Conservation (phyloP, 176 grass and related monocot genomes). For the Eragrostis curvula region DNA sequence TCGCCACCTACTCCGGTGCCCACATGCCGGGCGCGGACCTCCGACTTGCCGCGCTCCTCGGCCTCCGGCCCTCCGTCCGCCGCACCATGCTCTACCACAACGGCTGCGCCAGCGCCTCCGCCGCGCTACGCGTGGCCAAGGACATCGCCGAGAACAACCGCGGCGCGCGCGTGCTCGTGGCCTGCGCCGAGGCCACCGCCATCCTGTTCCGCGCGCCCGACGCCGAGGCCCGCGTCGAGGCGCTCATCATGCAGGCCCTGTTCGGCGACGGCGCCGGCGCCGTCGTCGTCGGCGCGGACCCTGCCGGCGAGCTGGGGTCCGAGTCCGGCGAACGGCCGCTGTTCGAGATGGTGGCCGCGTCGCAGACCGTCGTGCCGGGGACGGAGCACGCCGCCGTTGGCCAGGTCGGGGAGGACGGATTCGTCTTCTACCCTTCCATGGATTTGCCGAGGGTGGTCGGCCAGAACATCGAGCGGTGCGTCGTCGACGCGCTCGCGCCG, state of each 20-base stretch:
- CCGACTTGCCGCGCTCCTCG: conserved; percentile 38
- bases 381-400: conserved; percentile 9
- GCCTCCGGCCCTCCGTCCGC: conserved; percentile 33
- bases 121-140: conserved; percentile 52
- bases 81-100: conserved; percentile 33
- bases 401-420: neutral
- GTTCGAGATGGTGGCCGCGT: conserved; percentile 41
- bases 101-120: conserved; percentile 37
- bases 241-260: conserved; percentile 26
- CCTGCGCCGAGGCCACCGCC: conserved; percentile 23
- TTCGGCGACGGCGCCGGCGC: conserved; percentile 59
- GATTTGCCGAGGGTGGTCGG: conserved; percentile 45
- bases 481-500: conserved; percentile 40
- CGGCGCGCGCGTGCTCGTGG: conserved; percentile 49
- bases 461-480: conserved; percentile 48
- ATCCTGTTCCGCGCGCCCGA: conserved; percentile 30
- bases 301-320: neutral
- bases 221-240: neutral
- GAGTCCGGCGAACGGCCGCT: conserved; percentile 28
- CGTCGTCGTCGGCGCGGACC: conserved; percentile 46
- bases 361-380: conserved; percentile 35
- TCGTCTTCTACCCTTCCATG: conserved; percentile 13
- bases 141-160: conserved; percentile 63
- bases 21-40: conserved; percentile 42
- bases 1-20: conserved; percentile 41